A percentile compares a stretch with the other conserved stretches of the same genome.
These are phyloP conservation scores for Echeveria elegans DNA, from an alignment of 164 flowering plant genomes.

Conservation along the genomic window DNA sequence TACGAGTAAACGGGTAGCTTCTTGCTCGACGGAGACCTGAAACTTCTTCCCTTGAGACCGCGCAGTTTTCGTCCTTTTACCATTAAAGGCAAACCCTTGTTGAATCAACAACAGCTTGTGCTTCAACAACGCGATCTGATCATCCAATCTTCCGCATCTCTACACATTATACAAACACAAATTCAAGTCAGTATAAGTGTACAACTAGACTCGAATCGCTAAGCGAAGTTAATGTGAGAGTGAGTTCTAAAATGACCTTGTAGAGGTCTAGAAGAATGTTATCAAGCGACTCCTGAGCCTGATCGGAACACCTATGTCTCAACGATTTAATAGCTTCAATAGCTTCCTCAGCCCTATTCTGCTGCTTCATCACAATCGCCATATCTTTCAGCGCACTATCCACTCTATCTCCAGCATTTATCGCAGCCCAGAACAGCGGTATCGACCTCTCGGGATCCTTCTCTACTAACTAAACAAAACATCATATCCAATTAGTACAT, in stretches of 20 bases:
- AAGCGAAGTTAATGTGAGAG: not conserved
- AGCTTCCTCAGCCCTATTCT: slow-evolving; percentile 93
- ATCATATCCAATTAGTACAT: not conserved
- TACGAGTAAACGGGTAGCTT: slow-evolving; percentile 91
- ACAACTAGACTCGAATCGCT: too few relatives aligned
- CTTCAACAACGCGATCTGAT: slow-evolving; percentile 72
- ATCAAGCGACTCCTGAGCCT: slow-evolving; percentile 94
- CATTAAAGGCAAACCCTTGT: slow-evolving; percentile 94
- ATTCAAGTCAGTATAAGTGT: not conserved
- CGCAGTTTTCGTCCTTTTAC: slow-evolving; percentile 95
- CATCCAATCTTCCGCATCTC: slow-evolving; percentile 98
- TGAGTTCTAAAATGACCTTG: slow-evolving; percentile 40
- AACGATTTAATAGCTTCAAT: slow-evolving; percentile 92
- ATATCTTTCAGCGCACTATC: slow-evolving; percentile 98
- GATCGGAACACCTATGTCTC: slow-evolving; percentile 71
- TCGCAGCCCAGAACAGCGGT: slow-evolving; percentile 98
- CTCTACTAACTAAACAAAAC: slow-evolving; percentile 65
- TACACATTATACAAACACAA: slow-evolving; percentile 14
- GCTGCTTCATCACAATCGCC: slow-evolving; percentile 99
- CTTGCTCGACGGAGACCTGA: slow-evolving; percentile 94
- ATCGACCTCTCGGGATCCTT: slow-evolving; percentile 96
- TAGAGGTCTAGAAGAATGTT: slow-evolving; percentile 89
- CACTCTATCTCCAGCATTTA: slow-evolving; percentile 94
- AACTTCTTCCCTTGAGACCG: slow-evolving; percentile 98
- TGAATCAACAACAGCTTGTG: slow-evolving; percentile 79